These are phyloP conservation scores for Tetragonia tetragonoides DNA, from an alignment of 148 eudicot genomes.

Conservation along the genomic window DNA sequence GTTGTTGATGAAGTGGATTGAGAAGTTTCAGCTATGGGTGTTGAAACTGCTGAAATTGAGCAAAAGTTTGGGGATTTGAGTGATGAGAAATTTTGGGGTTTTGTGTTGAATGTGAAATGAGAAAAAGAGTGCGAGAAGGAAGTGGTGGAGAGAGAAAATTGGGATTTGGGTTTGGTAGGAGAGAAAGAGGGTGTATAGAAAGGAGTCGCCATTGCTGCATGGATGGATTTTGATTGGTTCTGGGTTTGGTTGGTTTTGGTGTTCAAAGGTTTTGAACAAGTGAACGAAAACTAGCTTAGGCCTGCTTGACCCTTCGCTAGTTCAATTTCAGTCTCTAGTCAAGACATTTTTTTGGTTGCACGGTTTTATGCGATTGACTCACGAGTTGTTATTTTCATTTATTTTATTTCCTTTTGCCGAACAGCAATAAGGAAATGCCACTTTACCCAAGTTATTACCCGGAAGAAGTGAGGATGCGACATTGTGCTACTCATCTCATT, in stretches of 20 bases:
- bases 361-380: too few species aligned
- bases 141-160: conserved; percentile 16
- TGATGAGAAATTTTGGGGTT: background rate
- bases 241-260: background rate
- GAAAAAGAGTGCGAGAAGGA: conserved; percentile 14
- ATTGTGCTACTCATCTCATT: too few species aligned
- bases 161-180: conserved; percentile 9
- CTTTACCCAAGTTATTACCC: too few species aligned
- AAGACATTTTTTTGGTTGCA: too few species aligned
- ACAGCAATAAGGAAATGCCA: too few species aligned
- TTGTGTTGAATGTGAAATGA: conserved; percentile 14
- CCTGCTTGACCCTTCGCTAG: too few species aligned
- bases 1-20: conserved; percentile 19
- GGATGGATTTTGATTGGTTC: background rate
- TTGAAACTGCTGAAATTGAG: conserved; percentile 38
- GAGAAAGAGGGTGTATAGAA: conserved; percentile 14
- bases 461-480: too few species aligned
- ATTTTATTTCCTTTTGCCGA: too few species aligned
- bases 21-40: conserved; percentile 46
- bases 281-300: too few species aligned
- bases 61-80: background rate
- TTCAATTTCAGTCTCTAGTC: too few species aligned
- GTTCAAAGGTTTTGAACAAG: too few species aligned
- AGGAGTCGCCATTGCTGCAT: conserved; percentile 23
- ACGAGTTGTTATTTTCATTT: too few species aligned